Evolutionary conservation across 208 protist genomes (phyloP).

Genomic region (Trypanosoma melophagium): DNA sequence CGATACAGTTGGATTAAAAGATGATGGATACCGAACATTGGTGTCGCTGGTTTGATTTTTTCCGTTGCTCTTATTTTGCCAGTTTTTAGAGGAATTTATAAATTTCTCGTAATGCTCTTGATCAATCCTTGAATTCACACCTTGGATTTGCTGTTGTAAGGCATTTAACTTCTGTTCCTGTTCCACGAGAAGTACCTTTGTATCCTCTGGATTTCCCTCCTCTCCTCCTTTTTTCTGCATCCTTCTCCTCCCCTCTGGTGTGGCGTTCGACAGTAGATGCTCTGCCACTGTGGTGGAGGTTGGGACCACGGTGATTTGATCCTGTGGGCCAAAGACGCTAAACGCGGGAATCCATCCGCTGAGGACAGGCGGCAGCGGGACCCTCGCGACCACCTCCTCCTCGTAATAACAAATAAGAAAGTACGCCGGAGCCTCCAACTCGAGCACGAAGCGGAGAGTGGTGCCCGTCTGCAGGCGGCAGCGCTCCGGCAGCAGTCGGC

Average conservation of each 20-base stretch:
- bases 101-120: constrained; percentile 27
- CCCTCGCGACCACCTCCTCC: constrained; percentile 23
- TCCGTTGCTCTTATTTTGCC: neutral
- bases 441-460: constrained; percentile 26
- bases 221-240: neutral
- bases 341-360: constrained; percentile 34
- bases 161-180: constrained; percentile 28
- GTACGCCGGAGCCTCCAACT: constrained; percentile 27
- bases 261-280: constrained; percentile 6
- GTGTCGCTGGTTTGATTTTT: too few species aligned
- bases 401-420: constrained; percentile 34
- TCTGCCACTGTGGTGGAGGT: constrained; percentile 1
- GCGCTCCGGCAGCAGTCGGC: constrained; percentile 14
- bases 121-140: constrained; percentile 22
- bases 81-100: neutral
- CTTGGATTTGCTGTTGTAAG: constrained; percentile 25
- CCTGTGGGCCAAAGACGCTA: constrained; percentile 33
- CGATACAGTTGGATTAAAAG: neutral
- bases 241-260: constrained; percentile 1
- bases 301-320: constrained; percentile 37
- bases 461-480: constrained; percentile 20
- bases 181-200: constrained; percentile 12
- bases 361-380: constrained; percentile 20
- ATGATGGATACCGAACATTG: neutral
- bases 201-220: neutral